These are phyloP conservation scores for Orobanche coerulescens DNA, from an alignment of 257 asterid species.

Conservation along the genomic window DNA sequence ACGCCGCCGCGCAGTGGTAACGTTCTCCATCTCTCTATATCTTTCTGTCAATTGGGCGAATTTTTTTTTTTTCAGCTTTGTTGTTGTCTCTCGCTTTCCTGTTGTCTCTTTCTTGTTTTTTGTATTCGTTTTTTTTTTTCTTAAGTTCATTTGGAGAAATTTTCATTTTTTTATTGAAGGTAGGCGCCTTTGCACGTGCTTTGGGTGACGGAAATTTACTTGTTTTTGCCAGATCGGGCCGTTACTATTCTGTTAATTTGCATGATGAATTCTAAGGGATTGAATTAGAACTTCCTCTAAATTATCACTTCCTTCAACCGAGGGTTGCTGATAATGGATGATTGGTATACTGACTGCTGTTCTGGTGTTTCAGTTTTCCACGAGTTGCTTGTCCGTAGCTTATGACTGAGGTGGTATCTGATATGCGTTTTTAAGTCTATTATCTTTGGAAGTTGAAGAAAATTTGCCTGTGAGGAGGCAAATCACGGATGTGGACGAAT, in stretches of 20 bases:
- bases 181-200: neutral
- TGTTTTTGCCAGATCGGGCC: neutral
- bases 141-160: neutral
- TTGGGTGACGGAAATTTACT: neutral
- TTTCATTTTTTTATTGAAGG: neutral
- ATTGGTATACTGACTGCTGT: neutral
- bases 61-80: neutral
- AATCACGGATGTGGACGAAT: slow-evolving; percentile 87
- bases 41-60: neutral
- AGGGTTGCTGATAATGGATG: neutral
- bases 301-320: neutral
- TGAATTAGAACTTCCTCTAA: neutral
- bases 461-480: slow-evolving; percentile 28
- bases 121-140: neutral
- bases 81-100: too few species aligned
- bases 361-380: slow-evolving; percentile 18
- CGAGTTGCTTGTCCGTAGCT: slow-evolving; percentile 16
- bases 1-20: neutral
- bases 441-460: slow-evolving; percentile 22
- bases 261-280: neutral
- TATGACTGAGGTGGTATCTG: slow-evolving; percentile 17
- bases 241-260: neutral
- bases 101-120: too few species aligned
- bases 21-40: neutral
- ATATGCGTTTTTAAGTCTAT: slow-evolving; percentile 19